Evolutionary conservation across 306 rosid genomes (phyloP), one percentile per base, ranked within the genome.

Genomic region (Acacia crassicarpa): DNA sequence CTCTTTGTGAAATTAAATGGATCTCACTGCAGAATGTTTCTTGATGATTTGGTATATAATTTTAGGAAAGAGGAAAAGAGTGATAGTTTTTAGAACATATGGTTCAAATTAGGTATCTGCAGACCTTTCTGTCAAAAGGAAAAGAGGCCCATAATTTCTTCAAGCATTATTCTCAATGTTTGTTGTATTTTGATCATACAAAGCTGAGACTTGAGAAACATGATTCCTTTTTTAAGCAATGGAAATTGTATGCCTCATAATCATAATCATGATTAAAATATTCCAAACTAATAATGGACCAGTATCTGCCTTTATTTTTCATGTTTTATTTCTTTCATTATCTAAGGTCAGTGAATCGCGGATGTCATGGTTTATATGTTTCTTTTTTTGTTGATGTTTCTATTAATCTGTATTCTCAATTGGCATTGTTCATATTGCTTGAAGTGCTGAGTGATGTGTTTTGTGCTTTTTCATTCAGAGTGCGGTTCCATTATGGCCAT

Each of bases 401-500:
- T 71, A 5, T 74, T 81, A 23, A 33, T 74, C 35, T 22, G 43
- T 40, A 70, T 61, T 73, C 82, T 67, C 76, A 65, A 51, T 19
- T 58, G 59, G 11, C 78, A 33, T 78, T 62, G 73, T 41, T 38
- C 80, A 67, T 38, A 53, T 75, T 82, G 67, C 83, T 72, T 83
- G 72, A 77, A 77, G 58, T 51, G 71, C 74, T 73, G 22, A 61
- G 19, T 80, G 27, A 48, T 78, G 44, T 45, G 67, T 80, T 73
- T 69, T 73, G 49, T 84, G 59, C 78, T 80, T 86, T 38, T 82
- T 82, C 85, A 59, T 89, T 88, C 93, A 95, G 99, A 81, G 98
- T 93, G 79, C 90, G 99, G 80, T 95, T 95, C 94, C 99, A 95
- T 83, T 95, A 95, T 75, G 99, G 99, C 72, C 99, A 95, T 79